A percentile compares a stretch with the other conserved stretches of the same genome.
Evolutionary conservation across 441 rosid species (phyloP).

Genomic region (Metrosideros polymorpha): DNA sequence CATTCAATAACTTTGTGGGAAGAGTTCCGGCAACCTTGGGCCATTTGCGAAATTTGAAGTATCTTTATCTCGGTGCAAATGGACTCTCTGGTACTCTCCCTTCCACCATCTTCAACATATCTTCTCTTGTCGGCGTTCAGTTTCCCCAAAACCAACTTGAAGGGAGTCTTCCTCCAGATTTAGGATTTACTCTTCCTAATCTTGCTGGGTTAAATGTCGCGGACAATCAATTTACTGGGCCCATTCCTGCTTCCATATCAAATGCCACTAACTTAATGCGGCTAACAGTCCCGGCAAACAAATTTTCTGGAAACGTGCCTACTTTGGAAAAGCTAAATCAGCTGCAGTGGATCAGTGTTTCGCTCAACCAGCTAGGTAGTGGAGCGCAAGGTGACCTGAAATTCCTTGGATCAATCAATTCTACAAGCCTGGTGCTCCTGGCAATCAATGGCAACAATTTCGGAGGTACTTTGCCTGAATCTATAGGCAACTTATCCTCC

Average conservation of each 20-base stretch:
- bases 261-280: not conserved
- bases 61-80: not conserved
- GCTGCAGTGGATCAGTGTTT: fast-evolving
- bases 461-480: not conserved
- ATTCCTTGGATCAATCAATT: not conserved
- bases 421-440: fast-evolving
- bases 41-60: not conserved
- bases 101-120: not conserved
- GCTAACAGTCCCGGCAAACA: fast-evolving
- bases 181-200: not conserved
- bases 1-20: not conserved
- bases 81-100: not conserved
- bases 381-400: not conserved
- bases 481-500: not conserved
- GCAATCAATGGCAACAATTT: fast-evolving
- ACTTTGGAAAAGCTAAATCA: not conserved
- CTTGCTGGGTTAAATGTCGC: not conserved
- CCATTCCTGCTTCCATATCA: not conserved
- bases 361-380: fast-evolving
- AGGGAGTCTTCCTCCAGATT: not conserved
- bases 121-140: fast-evolving
- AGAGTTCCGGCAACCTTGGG: not conserved
- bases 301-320: not conserved
- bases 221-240: not conserved
- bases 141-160: not conserved